Percentiles rank a stretch among this genome's conserved stretches.
These are phyloP conservation scores for Fusarium keratoplasticum DNA, from an alignment of 2,329 filamentous ascomycete genomes.

Conservation along the genomic window DNA sequence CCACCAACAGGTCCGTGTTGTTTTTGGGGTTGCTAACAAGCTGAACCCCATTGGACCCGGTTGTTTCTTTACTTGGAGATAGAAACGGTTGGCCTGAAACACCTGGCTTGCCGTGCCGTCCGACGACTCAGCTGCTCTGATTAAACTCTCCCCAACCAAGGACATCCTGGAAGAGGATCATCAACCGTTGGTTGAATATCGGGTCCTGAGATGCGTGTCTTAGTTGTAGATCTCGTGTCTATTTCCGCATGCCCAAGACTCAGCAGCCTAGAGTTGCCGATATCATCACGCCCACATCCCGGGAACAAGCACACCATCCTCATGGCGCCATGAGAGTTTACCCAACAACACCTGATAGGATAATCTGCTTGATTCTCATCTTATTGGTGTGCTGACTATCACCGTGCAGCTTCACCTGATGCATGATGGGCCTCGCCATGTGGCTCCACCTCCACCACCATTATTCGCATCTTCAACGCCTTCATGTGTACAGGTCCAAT, in stretches of 20 bases:
- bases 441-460: conserved; percentile 15
- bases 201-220: neutral
- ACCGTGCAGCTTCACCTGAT: conserved; percentile 30
- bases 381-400: conserved; percentile 26
- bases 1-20: conserved; percentile 30
- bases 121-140: neutral
- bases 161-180: conserved; percentile 15
- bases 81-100: conserved; percentile 19
- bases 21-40: conserved; percentile 10
- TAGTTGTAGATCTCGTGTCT: conserved; percentile 12
- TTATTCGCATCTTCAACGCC: conserved; percentile 8
- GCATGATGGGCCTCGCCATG: conserved; percentile 27
- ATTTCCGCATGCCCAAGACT: conserved; percentile 20
- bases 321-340: neutral
- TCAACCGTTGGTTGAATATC: neutral
- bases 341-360: conserved; percentile 9
- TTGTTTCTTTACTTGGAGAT: conserved; percentile 22
- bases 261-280: conserved; percentile 1
- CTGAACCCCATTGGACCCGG: conserved; percentile 20
- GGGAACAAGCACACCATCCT: conserved; percentile 9
- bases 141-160: neutral
- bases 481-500: conserved; percentile 11
- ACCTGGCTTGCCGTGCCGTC: conserved; percentile 1
- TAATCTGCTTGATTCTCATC: conserved; percentile 1
- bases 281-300: neutral